Conservation (phyloP, 257 asterid genomes). For the Solanum tarapatanum region DNA sequence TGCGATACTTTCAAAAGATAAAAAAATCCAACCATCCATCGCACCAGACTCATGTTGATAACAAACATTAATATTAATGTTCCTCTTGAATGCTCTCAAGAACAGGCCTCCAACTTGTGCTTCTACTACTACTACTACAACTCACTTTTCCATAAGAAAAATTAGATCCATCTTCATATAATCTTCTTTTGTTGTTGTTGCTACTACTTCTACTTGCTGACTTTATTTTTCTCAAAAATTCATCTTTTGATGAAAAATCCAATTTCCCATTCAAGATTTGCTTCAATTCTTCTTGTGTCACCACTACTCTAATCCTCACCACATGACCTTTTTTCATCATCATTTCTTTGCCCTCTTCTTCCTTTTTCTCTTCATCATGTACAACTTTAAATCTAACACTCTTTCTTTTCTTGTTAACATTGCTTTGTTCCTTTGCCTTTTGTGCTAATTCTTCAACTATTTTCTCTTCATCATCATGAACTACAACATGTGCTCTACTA, state of each 20-base stretch:
- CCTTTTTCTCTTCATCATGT: neutral
- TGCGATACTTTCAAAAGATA: neutral
- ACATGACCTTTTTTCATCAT: neutral
- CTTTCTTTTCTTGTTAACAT: neutral
- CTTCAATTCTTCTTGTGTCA: slow-evolving; percentile 17
- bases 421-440: neutral
- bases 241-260: neutral
- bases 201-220: neutral
- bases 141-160: neutral
- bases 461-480: neutral
- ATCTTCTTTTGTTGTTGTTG: neutral
- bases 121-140: neutral
- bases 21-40: neutral
- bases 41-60: neutral
- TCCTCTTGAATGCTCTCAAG: slow-evolving; percentile 17
- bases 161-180: neutral
- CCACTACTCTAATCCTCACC: slow-evolving; percentile 16
- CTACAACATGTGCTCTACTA: neutral
- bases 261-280: slow-evolving; percentile 10
- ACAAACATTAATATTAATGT: neutral
- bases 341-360: neutral
- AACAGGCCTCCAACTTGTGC: slow-evolving; percentile 12
- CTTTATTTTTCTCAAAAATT: slow-evolving; percentile 1
- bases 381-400: slow-evolving; percentile 3
- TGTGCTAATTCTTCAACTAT: neutral